These are phyloP conservation scores for Fusarium bactridioides DNA, from an alignment of 2,329 filamentous ascomycete genomes.

Conservation along the genomic window DNA sequence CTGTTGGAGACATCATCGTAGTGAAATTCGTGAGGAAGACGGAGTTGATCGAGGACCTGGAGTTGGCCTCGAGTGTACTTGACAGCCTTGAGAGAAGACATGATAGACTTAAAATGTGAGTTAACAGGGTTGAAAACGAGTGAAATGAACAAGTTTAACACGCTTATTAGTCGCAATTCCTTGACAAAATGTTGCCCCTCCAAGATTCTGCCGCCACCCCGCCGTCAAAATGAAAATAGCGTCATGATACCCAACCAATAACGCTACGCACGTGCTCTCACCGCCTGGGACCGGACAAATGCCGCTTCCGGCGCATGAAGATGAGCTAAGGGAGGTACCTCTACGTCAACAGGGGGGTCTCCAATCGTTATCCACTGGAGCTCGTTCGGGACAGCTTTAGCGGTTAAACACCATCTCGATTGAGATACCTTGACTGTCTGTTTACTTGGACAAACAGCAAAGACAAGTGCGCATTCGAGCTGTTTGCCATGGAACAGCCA, in stretches of 20 bases:
- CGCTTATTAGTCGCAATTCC: slow-evolving; percentile 1
- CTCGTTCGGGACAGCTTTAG: slow-evolving; percentile 39
- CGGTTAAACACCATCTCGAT: slow-evolving; percentile 24
- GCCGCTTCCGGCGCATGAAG: slow-evolving; percentile 36
- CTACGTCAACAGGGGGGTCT: slow-evolving; percentile 30
- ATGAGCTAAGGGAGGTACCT: slow-evolving; percentile 32
- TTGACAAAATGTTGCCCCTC: slow-evolving; percentile 40
- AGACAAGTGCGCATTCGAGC: slow-evolving; percentile 40
- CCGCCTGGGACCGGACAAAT: slow-evolving; percentile 43
- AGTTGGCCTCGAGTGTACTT: slow-evolving; percentile 76
- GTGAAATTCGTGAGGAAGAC: slow-evolving; percentile 79
- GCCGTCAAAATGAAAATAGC: slow-evolving; percentile 32
- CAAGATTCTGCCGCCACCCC: slow-evolving; percentile 47
- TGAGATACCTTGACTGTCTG: slow-evolving; percentile 19
- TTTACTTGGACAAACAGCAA: slow-evolving; percentile 36
- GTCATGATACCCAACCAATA: slow-evolving; percentile 33
- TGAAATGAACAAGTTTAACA: not conserved
- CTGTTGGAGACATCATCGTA: slow-evolving; percentile 77
- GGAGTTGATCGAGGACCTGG: slow-evolving; percentile 84
- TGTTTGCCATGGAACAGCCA: slow-evolving; percentile 67
- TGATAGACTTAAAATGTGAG: slow-evolving; percentile 30
- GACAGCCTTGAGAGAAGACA: slow-evolving; percentile 77
- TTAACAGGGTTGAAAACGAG: not conserved
- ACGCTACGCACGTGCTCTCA: slow-evolving; percentile 1
- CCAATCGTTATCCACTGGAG: slow-evolving; percentile 13